Evolutionary conservation across 768 basidiomycete genomes (phyloP).

Genomic region (Rhizopogon sp.): DNA sequence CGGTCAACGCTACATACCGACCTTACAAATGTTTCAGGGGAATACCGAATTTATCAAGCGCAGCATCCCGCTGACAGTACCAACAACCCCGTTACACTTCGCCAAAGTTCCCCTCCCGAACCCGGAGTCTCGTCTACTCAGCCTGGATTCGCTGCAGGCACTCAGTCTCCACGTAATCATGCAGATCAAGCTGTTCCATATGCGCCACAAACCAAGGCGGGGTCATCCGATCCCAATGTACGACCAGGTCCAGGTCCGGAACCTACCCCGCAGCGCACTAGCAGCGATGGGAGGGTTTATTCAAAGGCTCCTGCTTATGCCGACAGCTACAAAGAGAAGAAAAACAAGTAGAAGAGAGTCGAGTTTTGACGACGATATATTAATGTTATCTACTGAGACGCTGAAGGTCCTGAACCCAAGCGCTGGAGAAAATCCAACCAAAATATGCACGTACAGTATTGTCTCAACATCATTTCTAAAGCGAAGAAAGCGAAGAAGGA

Average conservation of each 20-base stretch:
- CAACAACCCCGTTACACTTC: constrained; percentile 9
- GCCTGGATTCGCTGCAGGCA: background rate
- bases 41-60: constrained; percentile 22
- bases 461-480: too few species aligned
- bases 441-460: too few species aligned
- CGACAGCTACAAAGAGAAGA: background rate
- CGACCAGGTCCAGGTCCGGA: constrained; percentile 3
- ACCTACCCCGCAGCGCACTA: constrained; percentile 6
- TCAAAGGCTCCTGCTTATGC: constrained; percentile 5
- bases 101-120: background rate
- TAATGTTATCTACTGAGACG: background rate
- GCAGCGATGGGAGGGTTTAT: constrained; percentile 4
- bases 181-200: constrained; percentile 2
- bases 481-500: too few species aligned
- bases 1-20: background rate
- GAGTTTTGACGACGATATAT: background rate
- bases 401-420: background rate
- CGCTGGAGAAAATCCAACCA: too few species aligned
- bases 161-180: background rate
- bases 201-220: constrained; percentile 4
- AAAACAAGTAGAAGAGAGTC: background rate
- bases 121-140: background rate
- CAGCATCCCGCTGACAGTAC: constrained; percentile 13
- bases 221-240: background rate
- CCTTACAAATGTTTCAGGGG: constrained; percentile 12